A percentile compares a stretch with the other conserved stretches of the same genome.
Conservation (phyloP, 345 rosid species). For the Turnera subulata region DNA sequence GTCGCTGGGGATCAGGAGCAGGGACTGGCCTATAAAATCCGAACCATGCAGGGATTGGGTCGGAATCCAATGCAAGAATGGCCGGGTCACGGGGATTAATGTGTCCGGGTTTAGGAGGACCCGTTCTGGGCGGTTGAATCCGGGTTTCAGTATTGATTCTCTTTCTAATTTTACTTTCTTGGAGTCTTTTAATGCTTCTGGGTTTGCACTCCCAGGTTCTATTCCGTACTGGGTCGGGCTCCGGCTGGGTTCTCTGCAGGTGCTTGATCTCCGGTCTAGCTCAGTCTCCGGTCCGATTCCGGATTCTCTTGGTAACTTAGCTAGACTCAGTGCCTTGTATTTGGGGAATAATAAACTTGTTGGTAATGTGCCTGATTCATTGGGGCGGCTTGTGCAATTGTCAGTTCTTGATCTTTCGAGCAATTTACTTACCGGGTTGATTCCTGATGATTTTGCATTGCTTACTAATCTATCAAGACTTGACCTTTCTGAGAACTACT, state of each 20-base stretch:
- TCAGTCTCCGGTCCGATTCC: constrained; percentile 25
- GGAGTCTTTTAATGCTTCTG: constrained; percentile 26
- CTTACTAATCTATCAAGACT: constrained; percentile 20
- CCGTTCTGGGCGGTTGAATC: constrained; percentile 14
- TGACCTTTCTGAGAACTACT: constrained; percentile 25
- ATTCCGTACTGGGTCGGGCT: constrained; percentile 25
- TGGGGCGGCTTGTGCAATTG: constrained; percentile 12
- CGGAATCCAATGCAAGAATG: constrained; percentile 22
- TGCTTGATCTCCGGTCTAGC: constrained; percentile 26
- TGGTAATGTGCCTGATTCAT: constrained; percentile 17
- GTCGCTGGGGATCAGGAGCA: constrained; percentile 23
- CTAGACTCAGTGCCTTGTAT: constrained; percentile 13
- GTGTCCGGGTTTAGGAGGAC: constrained; percentile 26
- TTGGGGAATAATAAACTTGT: constrained; percentile 18
- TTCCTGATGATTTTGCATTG: constrained; percentile 15
- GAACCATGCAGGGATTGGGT: constrained; percentile 18
- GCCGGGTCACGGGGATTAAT: constrained; percentile 21
- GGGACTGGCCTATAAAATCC: constrained; percentile 23
- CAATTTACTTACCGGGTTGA: constrained; percentile 19
- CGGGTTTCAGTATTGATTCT: constrained; percentile 22
- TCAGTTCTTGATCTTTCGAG: constrained; percentile 23
- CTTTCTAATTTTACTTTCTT: constrained; percentile 18
- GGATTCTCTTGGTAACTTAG: constrained; percentile 20
- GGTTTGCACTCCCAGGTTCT: constrained; percentile 25
- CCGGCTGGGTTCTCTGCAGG: constrained; percentile 14